Conservation (phyloP, 345 rosid genomes). For the Bruguiera sexangula region DNA sequence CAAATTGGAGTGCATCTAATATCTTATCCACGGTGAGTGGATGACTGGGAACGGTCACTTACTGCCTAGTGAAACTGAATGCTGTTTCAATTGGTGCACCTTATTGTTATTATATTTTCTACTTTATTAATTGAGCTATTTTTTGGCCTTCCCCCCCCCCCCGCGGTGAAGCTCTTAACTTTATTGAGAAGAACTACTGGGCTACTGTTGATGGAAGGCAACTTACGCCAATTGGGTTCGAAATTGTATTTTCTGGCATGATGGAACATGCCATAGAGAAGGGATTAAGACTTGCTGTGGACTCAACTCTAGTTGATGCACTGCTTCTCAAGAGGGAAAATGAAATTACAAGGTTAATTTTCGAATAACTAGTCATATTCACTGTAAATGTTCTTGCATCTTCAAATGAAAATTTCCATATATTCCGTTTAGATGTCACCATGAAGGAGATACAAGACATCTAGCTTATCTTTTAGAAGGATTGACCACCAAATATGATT, state of each 20-base stretch:
- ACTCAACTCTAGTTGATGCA: neutral
- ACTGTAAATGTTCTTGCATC: neutral
- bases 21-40: too few species aligned
- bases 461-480: slow-evolving; percentile 14
- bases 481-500: neutral
- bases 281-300: slow-evolving; percentile 6
- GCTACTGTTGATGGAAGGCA: slow-evolving; percentile 7
- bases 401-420: neutral
- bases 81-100: too few species aligned
- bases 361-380: neutral
- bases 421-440: neutral
- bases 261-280: neutral
- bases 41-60: too few species aligned
- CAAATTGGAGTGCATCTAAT: too few species aligned
- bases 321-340: slow-evolving; percentile 4
- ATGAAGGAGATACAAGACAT: neutral
- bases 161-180: slow-evolving; percentile 10
- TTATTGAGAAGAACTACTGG: slow-evolving; percentile 8
- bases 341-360: neutral
- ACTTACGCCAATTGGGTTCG: slow-evolving; percentile 1
- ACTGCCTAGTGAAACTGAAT: too few species aligned
- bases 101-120: neutral
- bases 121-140: neutral
- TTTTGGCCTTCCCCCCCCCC: neutral
- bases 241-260: slow-evolving; percentile 16